These are phyloP conservation scores for Cercospora zeae-maydis DNA, from an alignment of 2,329 filamentous ascomycete species.

Conservation along the genomic window DNA sequence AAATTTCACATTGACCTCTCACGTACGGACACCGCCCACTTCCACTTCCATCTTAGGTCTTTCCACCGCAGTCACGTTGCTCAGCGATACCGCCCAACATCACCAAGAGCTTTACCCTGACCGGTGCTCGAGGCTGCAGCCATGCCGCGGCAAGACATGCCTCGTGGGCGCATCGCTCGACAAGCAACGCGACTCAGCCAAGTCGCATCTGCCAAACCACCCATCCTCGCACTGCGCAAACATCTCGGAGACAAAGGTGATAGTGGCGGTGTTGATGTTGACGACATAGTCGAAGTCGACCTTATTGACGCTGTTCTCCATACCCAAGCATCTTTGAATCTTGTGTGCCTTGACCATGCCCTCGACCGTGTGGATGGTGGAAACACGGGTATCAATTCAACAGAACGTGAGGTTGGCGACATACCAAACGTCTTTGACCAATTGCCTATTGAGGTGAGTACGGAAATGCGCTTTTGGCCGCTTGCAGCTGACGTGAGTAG, in stretches of 20 bases:
- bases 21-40: neutral
- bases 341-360: neutral
- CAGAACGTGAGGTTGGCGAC: neutral
- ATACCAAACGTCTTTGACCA: constrained; percentile 23
- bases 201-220: neutral
- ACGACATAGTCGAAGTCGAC: neutral
- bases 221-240: neutral
- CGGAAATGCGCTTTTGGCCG: neutral
- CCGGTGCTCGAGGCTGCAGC: neutral
- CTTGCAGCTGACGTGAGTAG: constrained; percentile 27
- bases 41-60: neutral
- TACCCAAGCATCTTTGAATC: neutral
- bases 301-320: neutral
- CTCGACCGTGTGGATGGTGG: neutral
- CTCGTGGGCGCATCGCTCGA: neutral
- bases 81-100: neutral
- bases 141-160: neutral
- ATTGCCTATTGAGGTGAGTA: constrained; percentile 30
- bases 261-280: neutral
- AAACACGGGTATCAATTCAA: neutral
- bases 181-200: neutral
- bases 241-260: neutral
- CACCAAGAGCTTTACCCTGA: neutral
- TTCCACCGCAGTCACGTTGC: neutral
- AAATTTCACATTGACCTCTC: neutral